These are phyloP conservation scores for Penicillium bovifimosum DNA, from an alignment of 495 filamentous ascomycete species.

Conservation along the genomic window DNA sequence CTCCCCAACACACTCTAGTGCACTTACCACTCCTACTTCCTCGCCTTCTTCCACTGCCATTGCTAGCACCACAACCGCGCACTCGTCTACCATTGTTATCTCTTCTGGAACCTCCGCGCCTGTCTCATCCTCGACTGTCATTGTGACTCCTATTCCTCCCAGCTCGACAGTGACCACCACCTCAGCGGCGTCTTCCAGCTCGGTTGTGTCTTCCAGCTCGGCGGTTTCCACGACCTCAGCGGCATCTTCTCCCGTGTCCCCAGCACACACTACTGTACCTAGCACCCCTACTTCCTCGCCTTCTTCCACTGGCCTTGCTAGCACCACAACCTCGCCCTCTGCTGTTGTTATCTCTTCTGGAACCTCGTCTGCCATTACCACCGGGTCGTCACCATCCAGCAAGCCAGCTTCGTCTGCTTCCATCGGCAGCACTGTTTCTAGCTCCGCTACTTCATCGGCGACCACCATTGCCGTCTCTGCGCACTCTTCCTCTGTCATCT, in stretches of 20 bases:
- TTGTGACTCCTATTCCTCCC: no score
- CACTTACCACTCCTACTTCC: not conserved
- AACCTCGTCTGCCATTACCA: no score
- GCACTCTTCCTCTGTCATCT: not conserved
- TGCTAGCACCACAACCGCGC: no score
- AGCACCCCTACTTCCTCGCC: not conserved
- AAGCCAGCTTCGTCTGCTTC: no score
- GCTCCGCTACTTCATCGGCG: not conserved
- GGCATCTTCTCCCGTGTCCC: not conserved
- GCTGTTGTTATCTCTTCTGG: no score
- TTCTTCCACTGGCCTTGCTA: slow-evolving; percentile 1
- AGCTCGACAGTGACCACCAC: no score
- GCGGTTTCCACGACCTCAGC: not conserved
- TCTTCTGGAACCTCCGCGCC: no score
- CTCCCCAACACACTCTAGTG: not conserved
- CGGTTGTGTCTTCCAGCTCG: slow-evolving; percentile 5
- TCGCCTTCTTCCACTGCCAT: not conserved
- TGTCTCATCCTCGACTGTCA: slow-evolving; percentile 4
- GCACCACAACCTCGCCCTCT: no score
- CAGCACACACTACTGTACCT: not conserved
- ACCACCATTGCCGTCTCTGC: not conserved
- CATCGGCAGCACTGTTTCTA: not conserved
- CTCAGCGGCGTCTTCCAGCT: no score
- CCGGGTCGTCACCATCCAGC: no score
- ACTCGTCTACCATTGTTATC: no score